Evolutionary conservation across 2,329 filamentous ascomycete species (phyloP), one percentile per base, ranked within the genome.

Genomic region (Fusarium compactum): DNA sequence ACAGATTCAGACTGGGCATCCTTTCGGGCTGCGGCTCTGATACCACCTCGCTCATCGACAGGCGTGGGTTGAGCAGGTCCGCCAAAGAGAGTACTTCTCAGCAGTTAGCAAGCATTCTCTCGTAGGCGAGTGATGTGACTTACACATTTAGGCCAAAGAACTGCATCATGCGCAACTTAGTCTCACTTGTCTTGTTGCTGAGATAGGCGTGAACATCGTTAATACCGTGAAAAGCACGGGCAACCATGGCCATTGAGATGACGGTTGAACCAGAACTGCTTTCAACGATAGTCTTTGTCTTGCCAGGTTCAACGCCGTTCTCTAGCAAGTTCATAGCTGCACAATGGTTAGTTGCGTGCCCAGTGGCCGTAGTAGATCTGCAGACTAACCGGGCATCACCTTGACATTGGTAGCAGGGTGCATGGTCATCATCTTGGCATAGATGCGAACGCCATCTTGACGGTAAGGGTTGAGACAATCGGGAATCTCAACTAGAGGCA

Each of bases 351-450:
- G 69, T n/a, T 55, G 29, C 24, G 16, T 27, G 22, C 24, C 15
- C 29, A 15, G 10, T 25, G 25, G 8, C 38, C 10, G 5, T 9
- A 9, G 24, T 11, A 12, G 10, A 20, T 41, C 25, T 24, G 22
- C 25, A 29, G 10, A 72, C 74, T 20, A 75, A 85, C 85, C 85
- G 72, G 88, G 88, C 78, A 90, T 83, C 20, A 86, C 84, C 73
- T 90, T 90, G 69, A 90, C 86, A 54, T 90, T 90, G 61, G 89
- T 86, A 15, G 87, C 86, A 2, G 88, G 88, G 65, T 87, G 85
- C 80, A 85, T 85, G 4, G 86, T 87, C 83, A 90, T 86, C 85
- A 90, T 87, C 77, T 90, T 90, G 34, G 88, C 88, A 65, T 89
- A 90, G 65, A 90, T 89, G 24, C 86, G 84, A 5, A 90, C 85